phyloP scores from a whole-genome alignment of 73 alveolate species.

The Stentor coeruleus region DNA sequence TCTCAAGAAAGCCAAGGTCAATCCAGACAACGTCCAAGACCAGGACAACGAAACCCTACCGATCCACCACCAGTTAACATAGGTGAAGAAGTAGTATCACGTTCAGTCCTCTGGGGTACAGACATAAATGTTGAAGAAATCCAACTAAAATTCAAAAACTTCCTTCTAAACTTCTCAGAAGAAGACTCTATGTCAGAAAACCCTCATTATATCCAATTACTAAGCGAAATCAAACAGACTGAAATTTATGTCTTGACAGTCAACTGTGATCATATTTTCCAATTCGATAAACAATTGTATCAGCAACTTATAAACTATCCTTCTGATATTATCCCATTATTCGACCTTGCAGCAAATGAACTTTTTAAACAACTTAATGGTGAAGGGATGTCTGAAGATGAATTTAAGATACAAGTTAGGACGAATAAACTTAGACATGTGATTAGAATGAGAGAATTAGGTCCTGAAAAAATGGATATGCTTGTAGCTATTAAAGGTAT shows the following conservation, averaged over 20 bases:
- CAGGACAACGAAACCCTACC: neutral
- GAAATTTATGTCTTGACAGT: constrained; percentile 69
- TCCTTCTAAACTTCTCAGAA: constrained; percentile 56
- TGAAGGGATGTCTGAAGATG: neutral
- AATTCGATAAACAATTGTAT: constrained; percentile 71
- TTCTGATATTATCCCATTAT: constrained; percentile 79
- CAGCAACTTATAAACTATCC: constrained; percentile 87
- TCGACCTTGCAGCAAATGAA: constrained; percentile 16
- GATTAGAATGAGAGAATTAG: constrained; percentile 83
- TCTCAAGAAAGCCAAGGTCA: neutral
- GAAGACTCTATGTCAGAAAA: constrained; percentile 30
- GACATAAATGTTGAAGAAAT: constrained; percentile 78
- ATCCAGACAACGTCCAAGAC: neutral
- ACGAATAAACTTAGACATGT: constrained; percentile 62
- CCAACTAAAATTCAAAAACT: constrained; percentile 68
- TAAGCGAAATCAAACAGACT: constrained; percentile 67
- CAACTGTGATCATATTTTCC: constrained; percentile 83
- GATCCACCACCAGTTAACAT: neutral
- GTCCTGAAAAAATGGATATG: constrained; percentile 88
- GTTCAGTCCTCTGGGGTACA: constrained; percentile 90
- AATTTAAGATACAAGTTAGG: constrained; percentile 61
- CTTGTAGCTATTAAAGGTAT: constrained; percentile 89
- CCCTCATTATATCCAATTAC: constrained; percentile 65
- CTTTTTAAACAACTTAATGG: neutral
- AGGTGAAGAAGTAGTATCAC: neutral